phyloP scores from a whole-genome alignment of 345 rosid species.

The Sisymbrium altissimum region DNA sequence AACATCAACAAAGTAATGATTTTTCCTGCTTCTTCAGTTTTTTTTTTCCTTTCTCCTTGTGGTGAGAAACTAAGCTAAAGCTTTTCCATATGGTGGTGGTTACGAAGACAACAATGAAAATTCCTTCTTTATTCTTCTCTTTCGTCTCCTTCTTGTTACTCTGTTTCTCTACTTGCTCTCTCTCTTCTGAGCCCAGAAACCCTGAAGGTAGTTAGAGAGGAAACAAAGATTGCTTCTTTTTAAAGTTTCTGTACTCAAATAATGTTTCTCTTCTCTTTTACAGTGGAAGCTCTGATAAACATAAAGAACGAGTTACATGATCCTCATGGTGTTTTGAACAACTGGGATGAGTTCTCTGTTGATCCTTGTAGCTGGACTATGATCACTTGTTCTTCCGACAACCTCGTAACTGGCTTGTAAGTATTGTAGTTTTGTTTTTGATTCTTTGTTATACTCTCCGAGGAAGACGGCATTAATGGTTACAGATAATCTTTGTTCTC shows the following conservation, averaged over 20 bases:
- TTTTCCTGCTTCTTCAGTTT: slow-evolving; percentile 12
- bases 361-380: slow-evolving; percentile 99
- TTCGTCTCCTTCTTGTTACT: slow-evolving; percentile 32
- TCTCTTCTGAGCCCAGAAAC: slow-evolving; percentile 73
- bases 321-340: slow-evolving; percentile 80
- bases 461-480: slow-evolving; percentile 14
- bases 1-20: slow-evolving; percentile 39
- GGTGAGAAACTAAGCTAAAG: slow-evolving; percentile 6
- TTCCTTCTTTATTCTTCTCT: slow-evolving; percentile 22
- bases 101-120: slow-evolving; percentile 4
- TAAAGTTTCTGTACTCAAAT: not conserved
- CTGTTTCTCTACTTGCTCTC: slow-evolving; percentile 29
- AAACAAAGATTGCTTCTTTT: not conserved
- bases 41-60: not conserved
- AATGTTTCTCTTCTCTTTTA: not conserved
- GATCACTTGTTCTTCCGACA: slow-evolving; percentile 81
- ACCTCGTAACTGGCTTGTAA: slow-evolving; percentile 76
- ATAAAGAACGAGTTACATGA: slow-evolving; percentile 56
- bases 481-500: slow-evolving; percentile 3
- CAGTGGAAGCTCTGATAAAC: slow-evolving; percentile 82
- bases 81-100: slow-evolving; percentile 45
- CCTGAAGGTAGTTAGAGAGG: slow-evolving; percentile 74
- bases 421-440: slow-evolving; percentile 17
- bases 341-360: slow-evolving; percentile 93
- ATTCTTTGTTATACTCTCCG: not conserved